A percentile compares a stretch with the other conserved stretches of the same genome.
These are phyloP conservation scores for Calocybe gangraenosa DNA, from an alignment of 768 basidiomycete genomes.

Conservation along the genomic window DNA sequence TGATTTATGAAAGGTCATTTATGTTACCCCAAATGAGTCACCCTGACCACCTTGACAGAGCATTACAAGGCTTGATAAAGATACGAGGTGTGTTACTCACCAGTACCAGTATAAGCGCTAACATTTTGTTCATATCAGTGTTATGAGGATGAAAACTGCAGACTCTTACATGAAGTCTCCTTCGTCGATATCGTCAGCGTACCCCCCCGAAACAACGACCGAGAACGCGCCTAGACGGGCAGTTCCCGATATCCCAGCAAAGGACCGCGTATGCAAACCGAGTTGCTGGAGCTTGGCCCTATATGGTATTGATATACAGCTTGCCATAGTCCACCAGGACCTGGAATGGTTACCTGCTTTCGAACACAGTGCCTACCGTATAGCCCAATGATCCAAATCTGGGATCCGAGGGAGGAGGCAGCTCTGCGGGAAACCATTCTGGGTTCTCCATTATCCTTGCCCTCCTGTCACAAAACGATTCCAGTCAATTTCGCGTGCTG, in stretches of 20 bases:
- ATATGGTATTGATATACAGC: background rate
- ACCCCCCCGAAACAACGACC: conserved; percentile 34
- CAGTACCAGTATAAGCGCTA: conserved; percentile 38
- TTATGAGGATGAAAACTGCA: background rate
- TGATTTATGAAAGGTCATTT: background rate
- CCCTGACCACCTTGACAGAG: conserved; percentile 18
- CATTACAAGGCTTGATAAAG: no score
- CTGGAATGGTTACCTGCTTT: conserved; percentile 16
- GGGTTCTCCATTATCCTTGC: conserved; percentile 17
- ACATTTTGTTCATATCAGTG: background rate
- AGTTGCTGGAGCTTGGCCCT: conserved; percentile 23
- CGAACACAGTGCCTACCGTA: conserved; percentile 20
- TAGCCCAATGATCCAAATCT: conserved; percentile 22
- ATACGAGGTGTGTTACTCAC: conserved; percentile 22
- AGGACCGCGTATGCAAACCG: conserved; percentile 23
- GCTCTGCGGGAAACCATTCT: conserved; percentile 15
- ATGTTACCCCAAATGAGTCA: conserved; percentile 6
- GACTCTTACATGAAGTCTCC: conserved; percentile 33
- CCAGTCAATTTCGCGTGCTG: background rate
- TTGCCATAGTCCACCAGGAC: background rate
- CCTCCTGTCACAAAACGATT: conserved; percentile 12
- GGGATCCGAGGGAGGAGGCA: conserved; percentile 13
- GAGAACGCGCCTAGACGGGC: conserved; percentile 32
- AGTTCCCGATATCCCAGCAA: conserved; percentile 34
- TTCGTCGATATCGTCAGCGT: conserved; percentile 36